phyloP scores from a whole-genome alignment of 192 early-diverging fungal species.

The Coemansia sp. region DNA sequence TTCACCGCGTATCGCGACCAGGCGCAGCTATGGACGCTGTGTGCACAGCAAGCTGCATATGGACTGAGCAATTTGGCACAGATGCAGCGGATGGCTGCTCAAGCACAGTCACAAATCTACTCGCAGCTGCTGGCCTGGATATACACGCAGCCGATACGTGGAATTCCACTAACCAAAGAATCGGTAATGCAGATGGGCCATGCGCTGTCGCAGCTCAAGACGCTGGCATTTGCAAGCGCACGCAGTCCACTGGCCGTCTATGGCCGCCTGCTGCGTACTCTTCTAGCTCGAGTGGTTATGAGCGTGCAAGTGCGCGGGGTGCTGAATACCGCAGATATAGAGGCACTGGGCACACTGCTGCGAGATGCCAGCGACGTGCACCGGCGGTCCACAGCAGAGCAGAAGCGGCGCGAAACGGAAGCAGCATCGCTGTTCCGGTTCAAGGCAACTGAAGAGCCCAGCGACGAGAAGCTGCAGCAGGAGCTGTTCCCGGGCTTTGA shows the following conservation, averaged over 20 bases:
- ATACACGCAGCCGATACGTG: constrained; percentile 27
- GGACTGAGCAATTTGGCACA: constrained; percentile 24
- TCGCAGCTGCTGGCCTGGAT: constrained; percentile 11
- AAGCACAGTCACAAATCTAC: background rate
- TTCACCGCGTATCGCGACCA: constrained; percentile 40
- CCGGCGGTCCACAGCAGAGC: constrained; percentile 28
- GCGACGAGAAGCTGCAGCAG: constrained; percentile 67
- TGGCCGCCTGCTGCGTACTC: constrained; percentile 24
- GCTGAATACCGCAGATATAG: constrained; percentile 20
- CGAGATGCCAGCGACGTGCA: constrained; percentile 42
- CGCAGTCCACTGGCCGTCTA: constrained; percentile 21
- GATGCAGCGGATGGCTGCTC: constrained; percentile 8
- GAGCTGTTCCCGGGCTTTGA: constrained; percentile 84
- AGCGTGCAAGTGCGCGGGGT: constrained; percentile 38
- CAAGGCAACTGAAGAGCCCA: constrained; percentile 51
- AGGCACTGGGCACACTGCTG: constrained; percentile 24
- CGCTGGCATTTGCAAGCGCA: constrained; percentile 15
- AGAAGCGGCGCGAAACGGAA: constrained; percentile 30
- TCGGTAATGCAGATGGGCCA: constrained; percentile 7
- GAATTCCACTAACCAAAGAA: constrained; percentile 1
- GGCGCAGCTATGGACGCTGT: constrained; percentile 45
- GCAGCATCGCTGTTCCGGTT: constrained; percentile 36
- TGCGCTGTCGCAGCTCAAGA: constrained; percentile 30
- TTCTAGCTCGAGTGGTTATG: constrained; percentile 19
- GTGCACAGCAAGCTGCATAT: constrained; percentile 15